Evolutionary conservation across 1,139 yeast species (phyloP).

Genomic region (Nakaseomyces delphensis): DNA sequence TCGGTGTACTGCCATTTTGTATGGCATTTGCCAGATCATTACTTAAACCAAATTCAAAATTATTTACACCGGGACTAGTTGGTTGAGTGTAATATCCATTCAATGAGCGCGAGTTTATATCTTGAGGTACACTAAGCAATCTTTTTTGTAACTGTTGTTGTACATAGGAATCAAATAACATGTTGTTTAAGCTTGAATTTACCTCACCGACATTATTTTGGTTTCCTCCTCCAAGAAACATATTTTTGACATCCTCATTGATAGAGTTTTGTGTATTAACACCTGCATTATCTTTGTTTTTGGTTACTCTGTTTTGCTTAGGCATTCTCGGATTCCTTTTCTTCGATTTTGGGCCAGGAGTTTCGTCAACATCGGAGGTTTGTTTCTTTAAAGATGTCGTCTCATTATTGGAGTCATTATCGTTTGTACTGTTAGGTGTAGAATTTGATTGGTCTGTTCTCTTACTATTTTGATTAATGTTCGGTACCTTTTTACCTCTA

Average conservation of each 20-base stretch:
- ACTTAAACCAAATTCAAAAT: slow-evolving; percentile 14
- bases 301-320: background rate
- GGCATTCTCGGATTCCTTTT: background rate
- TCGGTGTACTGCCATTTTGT: background rate
- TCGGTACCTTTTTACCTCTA: background rate
- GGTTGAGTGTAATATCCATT: slow-evolving; percentile 29
- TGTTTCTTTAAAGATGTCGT: background rate
- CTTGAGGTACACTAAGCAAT: slow-evolving; percentile 24
- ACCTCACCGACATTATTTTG: background rate
- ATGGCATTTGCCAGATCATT: slow-evolving; percentile 7
- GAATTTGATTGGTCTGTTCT: background rate
- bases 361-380: background rate
- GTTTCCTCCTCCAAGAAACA: background rate
- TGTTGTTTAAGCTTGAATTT: slow-evolving; percentile 7
- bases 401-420: slow-evolving; percentile 6
- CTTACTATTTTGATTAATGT: background rate
- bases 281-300: background rate
- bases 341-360: background rate
- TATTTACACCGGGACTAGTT: slow-evolving; percentile 25
- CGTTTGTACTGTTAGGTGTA: slow-evolving; percentile 10
- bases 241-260: background rate
- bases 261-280: background rate
- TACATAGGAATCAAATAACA: slow-evolving; percentile 19
- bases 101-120: slow-evolving; percentile 20
- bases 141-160: slow-evolving; percentile 26